Base-by-base conservation (phyloP, 768 basidiomycete genomes). In the Lentinula lateritia region DNA sequence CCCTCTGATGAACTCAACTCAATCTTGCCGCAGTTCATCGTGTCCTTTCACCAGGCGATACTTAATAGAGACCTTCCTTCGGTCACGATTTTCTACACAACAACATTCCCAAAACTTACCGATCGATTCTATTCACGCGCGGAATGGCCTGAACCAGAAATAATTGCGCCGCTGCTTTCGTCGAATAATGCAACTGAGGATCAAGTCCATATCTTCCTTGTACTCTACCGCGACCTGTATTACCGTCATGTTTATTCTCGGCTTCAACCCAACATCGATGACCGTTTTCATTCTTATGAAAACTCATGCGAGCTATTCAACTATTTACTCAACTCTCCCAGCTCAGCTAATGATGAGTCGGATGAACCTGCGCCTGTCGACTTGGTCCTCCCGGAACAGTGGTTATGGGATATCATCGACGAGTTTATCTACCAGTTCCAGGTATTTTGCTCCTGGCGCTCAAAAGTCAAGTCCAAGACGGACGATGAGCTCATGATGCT, bases 371-470 rank as follows among this genome's bases (percentile, higher is more conserved):
- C 90, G 0, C 96, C 96, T 2, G 94, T 98, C 0, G 74, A 87
- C n/a, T 86, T 98, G 54, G 88, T 95, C 63, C 86, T 99, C 23
- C 96, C 96, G 0, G 93, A 95, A 62, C 95, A 97, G 72, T 99
- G 96, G 96, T 76, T 99, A 7, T 98, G 95, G 93, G 94, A 96
- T 69, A 95, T 95, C 73, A 88, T 96, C 69, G 93, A 96, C 76
- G 94, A 95, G 68, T 95, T 95, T 72, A 96, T 98, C 67, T 99
- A 97, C 76, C 96, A 99, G 72, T 99, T 95, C 79, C 95, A 96
- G 71, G 90, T 91, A 1, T 98, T 97, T 76, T 92, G 93, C 66
- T 86, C 92, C 42, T 98, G 94, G 89, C 80, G 94, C 57, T 88
- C 89, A 16, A 93, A 91, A 68, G 81, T 87, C 35, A 90, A 92